Conservation (phyloP, 2,329 filamentous ascomycete species). For the Pseudogymnoascus verrucosus region DNA sequence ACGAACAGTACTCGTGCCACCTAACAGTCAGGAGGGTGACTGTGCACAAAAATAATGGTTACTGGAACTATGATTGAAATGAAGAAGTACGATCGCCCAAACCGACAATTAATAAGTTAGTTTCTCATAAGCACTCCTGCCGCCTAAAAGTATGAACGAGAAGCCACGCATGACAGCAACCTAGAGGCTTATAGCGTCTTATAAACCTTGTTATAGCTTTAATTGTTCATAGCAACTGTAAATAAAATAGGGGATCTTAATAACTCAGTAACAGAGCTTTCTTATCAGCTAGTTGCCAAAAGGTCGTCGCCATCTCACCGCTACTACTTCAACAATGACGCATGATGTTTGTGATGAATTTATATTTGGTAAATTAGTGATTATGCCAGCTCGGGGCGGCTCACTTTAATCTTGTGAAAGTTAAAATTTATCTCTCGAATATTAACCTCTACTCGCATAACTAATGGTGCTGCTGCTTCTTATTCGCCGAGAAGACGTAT, state of each 20-base stretch:
- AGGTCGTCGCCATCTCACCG: not conserved
- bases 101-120: not conserved
- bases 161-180: not conserved
- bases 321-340: not conserved
- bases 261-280: not conserved
- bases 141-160: no score
- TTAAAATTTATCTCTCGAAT: not conserved
- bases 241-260: constrained; percentile 1
- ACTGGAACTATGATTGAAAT: not conserved
- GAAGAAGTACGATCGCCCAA: not conserved
- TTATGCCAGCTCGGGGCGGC: not conserved
- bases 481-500: constrained; percentile 43
- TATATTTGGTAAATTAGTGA: not conserved
- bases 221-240: not conserved
- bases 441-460: not conserved
- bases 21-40: not conserved
- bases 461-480: not conserved
- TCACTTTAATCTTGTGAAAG: not conserved
- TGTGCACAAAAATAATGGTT: not conserved
- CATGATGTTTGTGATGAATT: not conserved
- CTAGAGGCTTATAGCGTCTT: not conserved
- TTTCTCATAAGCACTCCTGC: not conserved
- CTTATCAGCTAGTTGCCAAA: not conserved
- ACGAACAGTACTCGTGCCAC: not conserved
- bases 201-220: not conserved